Base-by-base conservation (phyloP, 2,329 filamentous ascomycete species). In the Thelonectria rubi region DNA sequence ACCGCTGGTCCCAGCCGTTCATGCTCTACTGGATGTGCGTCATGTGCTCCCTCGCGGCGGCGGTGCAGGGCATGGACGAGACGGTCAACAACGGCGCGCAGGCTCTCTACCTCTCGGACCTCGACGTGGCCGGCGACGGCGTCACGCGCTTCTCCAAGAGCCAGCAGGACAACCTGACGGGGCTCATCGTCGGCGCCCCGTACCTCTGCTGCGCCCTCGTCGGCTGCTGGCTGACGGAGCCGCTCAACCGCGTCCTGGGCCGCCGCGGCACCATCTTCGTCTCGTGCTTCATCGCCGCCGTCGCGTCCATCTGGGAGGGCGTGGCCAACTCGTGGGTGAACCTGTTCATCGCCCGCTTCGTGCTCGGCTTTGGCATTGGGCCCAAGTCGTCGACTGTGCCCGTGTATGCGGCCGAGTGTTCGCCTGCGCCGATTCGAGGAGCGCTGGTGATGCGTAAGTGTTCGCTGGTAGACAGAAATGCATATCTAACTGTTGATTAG, bases 181-280 rank as follows among this genome's bases (percentile, higher is more conserved):
- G 87, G 14, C 80, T 90, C 7, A 78, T 84, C 39, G 91, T 91
- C 71, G 81, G 77, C 46, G 83, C 83, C 0, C 86, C 86, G 0
- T 89, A 89, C 65, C 82, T 92, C 20, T 87, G 87, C 76, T 92
- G 87, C 66, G 88, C 89, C 3, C 76, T 91, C 45, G 74, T 90
- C 49, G 88, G 90, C 18, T 92, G 83, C 69, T 82, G 74, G 72
- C 65, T 76, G 48, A 92, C 89, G 0, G 86, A 88, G 39, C 90
- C 91, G 1, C 83, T 92, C 75, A 93, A 93, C 76, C 85, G 87
- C 57, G 79, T 72, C 62, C 89, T 92, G 64, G 91, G 91, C 12
- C 86, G 90, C 50, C 83, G 89, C 2, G 90, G 91, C 12, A 91
- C 88, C 2, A 88, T 92, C 50, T 91, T 91, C 72, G 79, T 91